Base-by-base conservation (phyloP, 1,139 yeast species). In the Suhomyces chickasaworum region DNA sequence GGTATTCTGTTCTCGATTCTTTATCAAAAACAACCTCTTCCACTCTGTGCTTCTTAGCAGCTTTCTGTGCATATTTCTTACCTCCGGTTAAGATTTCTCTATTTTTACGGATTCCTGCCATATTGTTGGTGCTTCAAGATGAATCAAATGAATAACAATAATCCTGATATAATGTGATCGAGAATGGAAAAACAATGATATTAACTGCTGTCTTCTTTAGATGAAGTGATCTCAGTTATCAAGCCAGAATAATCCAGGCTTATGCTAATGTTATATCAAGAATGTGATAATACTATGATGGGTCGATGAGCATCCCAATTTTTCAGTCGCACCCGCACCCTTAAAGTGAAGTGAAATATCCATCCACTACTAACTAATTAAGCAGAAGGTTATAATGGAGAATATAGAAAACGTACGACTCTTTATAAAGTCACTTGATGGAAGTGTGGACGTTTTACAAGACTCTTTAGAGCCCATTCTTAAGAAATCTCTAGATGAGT, bases 51-150 rank as follows among this genome's bases (percentile, higher is more conserved):
- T 80, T 80, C 57, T 80, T 83, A 49, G 80, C 70, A 70, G 87
- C 69, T 66, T 81, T 75, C 50, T 75, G 75, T n/a, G 84, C 85
- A 66, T 90, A 90, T 57, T 78, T 80, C 66, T 86, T 83, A 56
- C 96, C 97, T 16, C 95, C 95, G 3, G 96, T 86, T 63, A 91
- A 84, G 50, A 90, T 80, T 58, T 90, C 93, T 66, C 96, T 80
- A 64, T 90, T 90, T n/a, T 63, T 63, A 51, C 72, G 61, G 30
- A 57, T 47, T 16, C 57, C 58, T 31, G 51, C 59, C 64, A 54
- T 57, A 33, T 17, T 48, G 4, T 30, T 21, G 18, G 16, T 7
- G 21, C 3, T 21, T 30, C 4, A 20, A 20, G 7, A 7, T 20
- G 22, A 20, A 5, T 20, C 7, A 5, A 7, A 20, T 5, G 22